These are phyloP conservation scores for Beauveria medogensis DNA, from an alignment of 2,329 filamentous ascomycete species.

Conservation along the genomic window DNA sequence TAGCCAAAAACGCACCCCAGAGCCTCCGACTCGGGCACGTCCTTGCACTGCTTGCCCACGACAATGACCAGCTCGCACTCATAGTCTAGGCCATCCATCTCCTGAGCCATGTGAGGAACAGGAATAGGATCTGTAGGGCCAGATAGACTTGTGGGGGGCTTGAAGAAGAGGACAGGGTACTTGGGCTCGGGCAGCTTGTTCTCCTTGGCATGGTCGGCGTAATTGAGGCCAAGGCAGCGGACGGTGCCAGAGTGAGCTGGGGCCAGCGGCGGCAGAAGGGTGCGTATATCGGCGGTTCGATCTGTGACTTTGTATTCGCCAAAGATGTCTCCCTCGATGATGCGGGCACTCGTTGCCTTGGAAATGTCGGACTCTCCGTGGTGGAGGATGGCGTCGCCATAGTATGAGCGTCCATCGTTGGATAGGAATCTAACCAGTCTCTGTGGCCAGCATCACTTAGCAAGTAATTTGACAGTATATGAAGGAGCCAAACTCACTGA, in stretches of 20 bases:
- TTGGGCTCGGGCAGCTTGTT: slow-evolving; percentile 60
- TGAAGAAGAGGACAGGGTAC: slow-evolving; percentile 63
- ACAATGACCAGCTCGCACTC: slow-evolving; percentile 72
- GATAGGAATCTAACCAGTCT: slow-evolving; percentile 52
- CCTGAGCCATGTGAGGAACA: slow-evolving; percentile 56
- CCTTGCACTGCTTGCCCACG: slow-evolving; percentile 57
- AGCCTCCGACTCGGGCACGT: slow-evolving; percentile 58
- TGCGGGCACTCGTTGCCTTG: slow-evolving; percentile 50
- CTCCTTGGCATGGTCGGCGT: slow-evolving; percentile 63
- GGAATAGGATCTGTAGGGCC: slow-evolving; percentile 61
- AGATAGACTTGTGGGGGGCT: slow-evolving; percentile 53
- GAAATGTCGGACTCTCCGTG: slow-evolving; percentile 50
- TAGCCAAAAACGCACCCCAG: slow-evolving; percentile 70
- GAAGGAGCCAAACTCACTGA: slow-evolving; percentile 7
- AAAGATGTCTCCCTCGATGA: slow-evolving; percentile 60
- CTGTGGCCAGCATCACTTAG: neutral
- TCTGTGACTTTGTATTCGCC: slow-evolving; percentile 56
- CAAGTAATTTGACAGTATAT: neutral
- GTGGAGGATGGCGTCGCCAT: slow-evolving; percentile 66
- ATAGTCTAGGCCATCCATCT: slow-evolving; percentile 62
- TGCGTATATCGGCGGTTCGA: slow-evolving; percentile 45
- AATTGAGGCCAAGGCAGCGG: slow-evolving; percentile 64
- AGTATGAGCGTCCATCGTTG: slow-evolving; percentile 60
- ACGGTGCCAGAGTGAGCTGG: slow-evolving; percentile 57
- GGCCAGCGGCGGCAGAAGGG: slow-evolving; percentile 56